These are phyloP conservation scores for Spathaspora boniae DNA, from an alignment of 805 yeast species.

Conservation along the genomic window DNA sequence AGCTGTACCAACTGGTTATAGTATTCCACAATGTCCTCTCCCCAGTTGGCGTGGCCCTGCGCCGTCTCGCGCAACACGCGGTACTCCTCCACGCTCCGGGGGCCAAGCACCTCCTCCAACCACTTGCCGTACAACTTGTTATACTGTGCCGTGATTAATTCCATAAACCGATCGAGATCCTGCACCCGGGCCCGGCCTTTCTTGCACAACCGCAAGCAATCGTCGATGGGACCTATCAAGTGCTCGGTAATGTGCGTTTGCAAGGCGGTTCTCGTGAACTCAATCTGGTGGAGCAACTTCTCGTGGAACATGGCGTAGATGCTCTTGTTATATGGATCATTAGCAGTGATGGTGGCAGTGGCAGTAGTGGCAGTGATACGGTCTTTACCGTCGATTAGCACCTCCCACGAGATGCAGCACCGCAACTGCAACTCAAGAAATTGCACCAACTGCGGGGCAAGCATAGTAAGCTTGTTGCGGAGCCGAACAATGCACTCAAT, in stretches of 20 bases:
- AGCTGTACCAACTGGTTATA: constrained; percentile 9
- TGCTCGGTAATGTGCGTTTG: constrained; percentile 3
- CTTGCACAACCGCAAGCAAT: constrained; percentile 4
- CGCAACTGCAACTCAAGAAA: constrained; percentile 7
- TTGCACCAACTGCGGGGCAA: constrained; percentile 6
- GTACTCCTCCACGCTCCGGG: constrained; percentile 14
- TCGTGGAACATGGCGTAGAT: constrained; percentile 2
- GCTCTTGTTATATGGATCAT: neutral
- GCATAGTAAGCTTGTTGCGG: constrained; percentile 4
- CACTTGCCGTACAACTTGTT: constrained; percentile 13
- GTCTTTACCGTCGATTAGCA: constrained; percentile 1
- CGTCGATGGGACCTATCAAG: constrained; percentile 7
- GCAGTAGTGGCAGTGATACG: no score
- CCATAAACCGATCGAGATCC: constrained; percentile 7
- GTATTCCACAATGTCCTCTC: constrained; percentile 5
- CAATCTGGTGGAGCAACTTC: constrained; percentile 5
- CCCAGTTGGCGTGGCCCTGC: constrained; percentile 3
- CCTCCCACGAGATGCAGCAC: constrained; percentile 6
- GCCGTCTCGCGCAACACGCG: constrained; percentile 5
- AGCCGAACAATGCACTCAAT: neutral
- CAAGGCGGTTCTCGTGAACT: constrained; percentile 5
- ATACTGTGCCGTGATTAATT: constrained; percentile 8
- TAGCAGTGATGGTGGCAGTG: no score
- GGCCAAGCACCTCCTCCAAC: constrained; percentile 16
- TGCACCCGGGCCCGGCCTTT: constrained; percentile 3